phyloP scores from a whole-genome alignment of 805 yeast genomes.

The Saccharomyces eubayanus region DNA sequence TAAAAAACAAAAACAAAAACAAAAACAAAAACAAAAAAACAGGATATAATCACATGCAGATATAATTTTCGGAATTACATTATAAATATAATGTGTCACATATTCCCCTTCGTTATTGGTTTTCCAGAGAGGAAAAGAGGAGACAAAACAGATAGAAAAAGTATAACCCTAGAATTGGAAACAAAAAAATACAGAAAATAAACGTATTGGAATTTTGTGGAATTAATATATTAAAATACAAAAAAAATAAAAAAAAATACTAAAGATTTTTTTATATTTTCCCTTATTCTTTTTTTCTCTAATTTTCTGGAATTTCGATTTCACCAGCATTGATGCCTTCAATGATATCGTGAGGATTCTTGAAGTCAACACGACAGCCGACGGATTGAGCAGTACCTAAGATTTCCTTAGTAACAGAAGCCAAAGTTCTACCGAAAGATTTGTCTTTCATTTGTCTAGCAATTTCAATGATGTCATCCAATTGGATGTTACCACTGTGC shows the following conservation, averaged over 20 bases:
- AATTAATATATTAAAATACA: slow-evolving; percentile 1
- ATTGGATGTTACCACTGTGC: slow-evolving; percentile 98
- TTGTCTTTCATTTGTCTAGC: slow-evolving; percentile 97
- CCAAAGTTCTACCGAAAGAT: slow-evolving; percentile 95
- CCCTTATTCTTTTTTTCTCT: slow-evolving; percentile 17
- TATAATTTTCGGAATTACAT: slow-evolving; percentile 5
- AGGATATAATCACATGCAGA: slow-evolving; percentile 3
- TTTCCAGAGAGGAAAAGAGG: neutral
- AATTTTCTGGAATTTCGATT: slow-evolving; percentile 54
- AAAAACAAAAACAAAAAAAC: slow-evolving; percentile 1
- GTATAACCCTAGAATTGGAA: slow-evolving; percentile 6
- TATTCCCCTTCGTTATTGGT: neutral
- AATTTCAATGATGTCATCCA: slow-evolving; percentile 91
- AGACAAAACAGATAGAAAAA: slow-evolving; percentile 9
- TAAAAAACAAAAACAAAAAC: neutral
- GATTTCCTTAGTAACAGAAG: slow-evolving; percentile 96
- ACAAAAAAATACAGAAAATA: neutral
- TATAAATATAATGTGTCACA: slow-evolving; percentile 1
- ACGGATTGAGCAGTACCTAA: slow-evolving; percentile 99
- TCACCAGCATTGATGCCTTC: slow-evolving; percentile 98
- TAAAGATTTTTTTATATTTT: slow-evolving; percentile 5
- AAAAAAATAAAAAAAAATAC: slow-evolving; percentile 3
- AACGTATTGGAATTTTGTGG: slow-evolving; percentile 6
- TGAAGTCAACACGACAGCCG: slow-evolving; percentile 98
- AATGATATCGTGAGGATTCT: slow-evolving; percentile 98